Evolutionary conservation across 441 rosid species (phyloP), one percentile per base, ranked within the genome.

Genomic region (Sinapis alba): DNA sequence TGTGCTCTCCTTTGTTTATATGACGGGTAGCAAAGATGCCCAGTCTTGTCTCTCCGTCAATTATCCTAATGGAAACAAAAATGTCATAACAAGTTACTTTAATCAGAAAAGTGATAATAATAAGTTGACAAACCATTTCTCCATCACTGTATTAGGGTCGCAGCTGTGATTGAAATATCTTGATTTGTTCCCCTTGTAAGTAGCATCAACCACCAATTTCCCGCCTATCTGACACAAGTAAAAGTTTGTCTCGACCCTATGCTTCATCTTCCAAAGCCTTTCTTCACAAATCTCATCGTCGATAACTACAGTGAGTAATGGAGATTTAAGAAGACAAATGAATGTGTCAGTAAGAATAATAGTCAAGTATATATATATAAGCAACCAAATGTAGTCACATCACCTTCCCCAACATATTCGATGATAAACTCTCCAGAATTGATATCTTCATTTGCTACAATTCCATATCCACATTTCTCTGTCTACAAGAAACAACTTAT

Each of bases 321-420:
- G 53, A 45, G 45, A 41, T 47, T 6, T 15, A 47, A 47, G 20
- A 6, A 6, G 53, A 47, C 20, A 50, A n/a, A 41, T 10, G 15
- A 7, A 67, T 24, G 41, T 4, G 32, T 5, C 32, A 28, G 32
- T 28, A 28, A 28, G 32, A 28, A n/a, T n/a, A 43, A 5, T 41
- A 41, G 15, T 36, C 16, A 43, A 43, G 51, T 16, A 18, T 18
- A 50, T 50, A 43, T 43, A 50, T 50, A 50, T 50, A 53, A 9
- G 13, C 0, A 54, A 15, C 11, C 7, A 6, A 19, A 58, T n/a
- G n/a, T 7, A 23, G 21, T 26, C 27, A 70, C 62, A 68, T 82
- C 68, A 96, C 99, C 97, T 92, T 96, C 98, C 28, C 99, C 99
- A 11, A 93, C 98, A 81, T 93, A 93, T 82, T 96, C 99, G 72